A percentile compares a stretch with the other conserved stretches of the same genome.
phyloP scores from a whole-genome alignment of 768 basidiomycete genomes.

The Scleroderma bovista region DNA sequence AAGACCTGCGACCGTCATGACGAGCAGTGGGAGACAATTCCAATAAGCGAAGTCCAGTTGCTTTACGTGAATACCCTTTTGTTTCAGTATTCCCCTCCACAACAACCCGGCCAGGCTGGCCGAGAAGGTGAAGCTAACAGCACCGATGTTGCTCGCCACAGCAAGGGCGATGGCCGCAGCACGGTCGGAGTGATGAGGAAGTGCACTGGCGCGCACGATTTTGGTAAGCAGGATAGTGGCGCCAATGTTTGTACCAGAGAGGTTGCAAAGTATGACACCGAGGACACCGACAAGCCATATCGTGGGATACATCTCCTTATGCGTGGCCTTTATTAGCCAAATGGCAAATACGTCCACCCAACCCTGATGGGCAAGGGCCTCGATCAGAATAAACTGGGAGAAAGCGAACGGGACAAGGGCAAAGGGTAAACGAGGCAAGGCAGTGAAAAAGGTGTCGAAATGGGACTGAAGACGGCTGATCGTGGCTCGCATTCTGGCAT shows the following conservation, averaged over 20 bases:
- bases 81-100: constrained; percentile 69
- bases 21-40: constrained; percentile 61
- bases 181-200: constrained; percentile 32
- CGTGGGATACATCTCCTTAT: constrained; percentile 39
- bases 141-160: constrained; percentile 85
- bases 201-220: constrained; percentile 49
- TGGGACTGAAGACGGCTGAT: constrained; percentile 19
- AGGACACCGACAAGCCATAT: constrained; percentile 68
- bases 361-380: constrained; percentile 72
- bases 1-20: constrained; percentile 62
- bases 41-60: constrained; percentile 64
- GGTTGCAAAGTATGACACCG: constrained; percentile 71
- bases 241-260: constrained; percentile 88
- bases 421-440: constrained; percentile 68
- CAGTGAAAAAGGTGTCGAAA: constrained; percentile 70
- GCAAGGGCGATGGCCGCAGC: constrained; percentile 73
- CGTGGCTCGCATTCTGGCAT: not conserved
- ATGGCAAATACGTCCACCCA: constrained; percentile 82
- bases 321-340: constrained; percentile 52
- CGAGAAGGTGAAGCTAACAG: constrained; percentile 83
- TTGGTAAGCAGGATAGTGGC: constrained; percentile 87
- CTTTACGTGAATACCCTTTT: constrained; percentile 63
- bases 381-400: constrained; percentile 91
- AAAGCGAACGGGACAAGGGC: constrained; percentile 88
- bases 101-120: constrained; percentile 85